These are phyloP conservation scores for Panicum virgatum DNA, from an alignment of 202 grass and related monocot species.

Conservation along the genomic window DNA sequence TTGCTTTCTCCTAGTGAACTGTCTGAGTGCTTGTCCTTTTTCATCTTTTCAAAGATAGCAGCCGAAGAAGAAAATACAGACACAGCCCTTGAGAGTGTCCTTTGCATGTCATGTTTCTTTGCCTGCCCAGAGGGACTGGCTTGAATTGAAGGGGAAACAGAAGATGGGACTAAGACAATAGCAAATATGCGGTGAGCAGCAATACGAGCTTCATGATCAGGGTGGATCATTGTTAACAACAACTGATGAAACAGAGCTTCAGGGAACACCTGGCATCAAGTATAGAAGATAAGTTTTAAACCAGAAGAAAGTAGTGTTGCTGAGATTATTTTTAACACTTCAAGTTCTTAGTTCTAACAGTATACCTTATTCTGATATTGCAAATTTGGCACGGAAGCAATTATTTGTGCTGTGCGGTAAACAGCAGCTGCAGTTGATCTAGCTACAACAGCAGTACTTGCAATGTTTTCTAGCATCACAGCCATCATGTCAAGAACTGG, in stretches of 20 bases:
- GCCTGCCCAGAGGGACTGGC: slow-evolving; percentile 42
- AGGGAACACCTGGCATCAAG: slow-evolving; percentile 84
- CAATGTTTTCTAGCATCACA: slow-evolving; percentile 94
- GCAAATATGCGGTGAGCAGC: slow-evolving; percentile 97
- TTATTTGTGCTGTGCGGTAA: slow-evolving; percentile 98
- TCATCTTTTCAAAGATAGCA: slow-evolving; percentile 96
- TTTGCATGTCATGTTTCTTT: slow-evolving; percentile 71
- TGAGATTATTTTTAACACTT: slow-evolving; percentile 20
- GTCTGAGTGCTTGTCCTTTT: slow-evolving; percentile 67
- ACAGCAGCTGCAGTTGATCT: slow-evolving; percentile 90
- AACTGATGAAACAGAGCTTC: slow-evolving; percentile 98
- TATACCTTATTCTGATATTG: slow-evolving; percentile 95
- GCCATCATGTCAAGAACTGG: slow-evolving; percentile 99
- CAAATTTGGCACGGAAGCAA: slow-evolving; percentile 91
- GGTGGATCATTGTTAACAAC: slow-evolving; percentile 92
- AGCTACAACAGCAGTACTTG: slow-evolving; percentile 66
- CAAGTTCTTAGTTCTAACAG: not conserved
- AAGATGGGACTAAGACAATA: slow-evolving; percentile 95
- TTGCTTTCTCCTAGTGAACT: slow-evolving; percentile 55
- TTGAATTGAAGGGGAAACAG: slow-evolving; percentile 69
- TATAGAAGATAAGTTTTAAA: slow-evolving; percentile 32
- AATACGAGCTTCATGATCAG: slow-evolving; percentile 86
- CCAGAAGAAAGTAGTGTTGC: slow-evolving; percentile 26
- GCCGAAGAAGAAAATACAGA: slow-evolving; percentile 99
- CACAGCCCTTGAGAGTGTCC: slow-evolving; percentile 96